Base-by-base conservation (phyloP, 2,329 filamentous ascomycete genomes). In the Thelonectria olida region DNA sequence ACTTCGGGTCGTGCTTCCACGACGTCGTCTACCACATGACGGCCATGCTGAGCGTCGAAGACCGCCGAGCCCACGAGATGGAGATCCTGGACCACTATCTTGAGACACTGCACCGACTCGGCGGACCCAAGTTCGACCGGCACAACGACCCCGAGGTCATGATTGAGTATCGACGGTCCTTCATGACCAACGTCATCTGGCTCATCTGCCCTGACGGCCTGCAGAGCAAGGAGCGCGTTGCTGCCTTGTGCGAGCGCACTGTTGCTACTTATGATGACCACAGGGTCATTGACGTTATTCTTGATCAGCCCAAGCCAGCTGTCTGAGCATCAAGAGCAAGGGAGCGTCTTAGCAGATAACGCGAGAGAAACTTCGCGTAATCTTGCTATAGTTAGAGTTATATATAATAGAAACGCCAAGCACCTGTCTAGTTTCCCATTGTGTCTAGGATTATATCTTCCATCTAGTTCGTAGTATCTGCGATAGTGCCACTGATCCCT, bases 11-110 rank as follows among this genome's bases (percentile, higher is more conserved):
- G 4, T 76, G 74, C 54, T 79, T 81, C 60, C 80, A 82, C 56
- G 80, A 81, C 52, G 65, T 81, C 3, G 74, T 75, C 7, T 82
- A 82, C 65, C 74, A 75, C 60, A 72, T 82, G 67, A 76, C 76
- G 1, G 72, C 74, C 4, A 74, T 75, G 64, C 61, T 82, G 48
- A 76, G 66, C 6, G 55, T 80, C 7, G 76, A 78, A 59, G 76
- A 80, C 53, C 76, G 80, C 17, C 74, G 79, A 19, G 68, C 68
- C 5, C 74, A 78, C 31, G 78, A 81, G 66, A 74, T 75, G 72
- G 74, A 64, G 4, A 63, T 68, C 1, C 17, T 68, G 1, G 66
- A 68, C 2, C 66, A 68, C 38, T 68, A 68, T 13, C 66, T 68
- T 2, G 66, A 64, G 20, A 48, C 61, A 0, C 34, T 68, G 1